These are phyloP conservation scores for Podaxis mareebaensis DNA, from an alignment of 768 basidiomycete genomes.

Conservation along the genomic window DNA sequence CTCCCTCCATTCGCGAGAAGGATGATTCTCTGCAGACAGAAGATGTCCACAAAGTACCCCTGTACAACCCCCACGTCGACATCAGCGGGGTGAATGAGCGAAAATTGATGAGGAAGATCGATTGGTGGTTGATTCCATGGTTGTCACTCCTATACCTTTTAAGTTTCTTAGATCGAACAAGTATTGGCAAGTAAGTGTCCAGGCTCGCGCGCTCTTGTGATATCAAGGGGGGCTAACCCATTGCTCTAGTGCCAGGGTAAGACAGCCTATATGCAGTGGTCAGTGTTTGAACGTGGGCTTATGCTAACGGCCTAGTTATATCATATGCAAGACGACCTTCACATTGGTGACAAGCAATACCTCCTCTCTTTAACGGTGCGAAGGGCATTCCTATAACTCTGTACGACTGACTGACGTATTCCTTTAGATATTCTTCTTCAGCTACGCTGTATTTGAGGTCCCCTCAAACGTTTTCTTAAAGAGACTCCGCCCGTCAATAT, in stretches of 20 bases:
- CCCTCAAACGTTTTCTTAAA: conserved; percentile 76
- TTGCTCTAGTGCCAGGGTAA: conserved; percentile 45
- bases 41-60: conserved; percentile 7
- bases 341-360: conserved; percentile 68
- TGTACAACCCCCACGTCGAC: conserved; percentile 15
- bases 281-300: neutral
- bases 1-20: conserved; percentile 10
- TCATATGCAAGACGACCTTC: conserved; percentile 54
- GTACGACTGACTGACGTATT: neutral
- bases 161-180: conserved; percentile 60
- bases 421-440: conserved; percentile 51
- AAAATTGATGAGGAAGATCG: conserved; percentile 70
- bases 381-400: neutral
- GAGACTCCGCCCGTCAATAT: conserved; percentile 72
- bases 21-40: neutral
- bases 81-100: conserved; percentile 48
- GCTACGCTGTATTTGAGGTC: conserved; percentile 76
- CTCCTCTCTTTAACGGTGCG: conserved; percentile 57
- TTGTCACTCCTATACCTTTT: conserved; percentile 74
- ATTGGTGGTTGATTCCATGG: conserved; percentile 68
- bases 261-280: neutral
- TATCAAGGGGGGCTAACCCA: conserved; percentile 10
- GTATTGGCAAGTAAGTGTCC: conserved; percentile 47
- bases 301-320: conserved; percentile 51
- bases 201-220: conserved; percentile 9